Percentiles rank a stretch among this genome's conserved stretches.
These are phyloP conservation scores for Nothomitra cinnamomea DNA, from an alignment of 2,329 filamentous ascomycete genomes.

Conservation along the genomic window DNA sequence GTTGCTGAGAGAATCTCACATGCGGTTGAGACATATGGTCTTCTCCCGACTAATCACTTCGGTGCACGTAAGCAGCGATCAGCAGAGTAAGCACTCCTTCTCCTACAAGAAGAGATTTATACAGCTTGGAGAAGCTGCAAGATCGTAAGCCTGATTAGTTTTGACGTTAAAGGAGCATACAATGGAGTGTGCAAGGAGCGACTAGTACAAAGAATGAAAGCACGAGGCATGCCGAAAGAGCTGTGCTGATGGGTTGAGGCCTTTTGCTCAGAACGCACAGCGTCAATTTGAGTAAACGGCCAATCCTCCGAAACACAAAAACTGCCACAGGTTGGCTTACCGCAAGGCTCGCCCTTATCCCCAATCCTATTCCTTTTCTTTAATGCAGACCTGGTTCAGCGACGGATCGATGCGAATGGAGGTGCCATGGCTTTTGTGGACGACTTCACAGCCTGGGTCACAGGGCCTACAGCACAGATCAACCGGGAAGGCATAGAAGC, in stretches of 20 bases:
- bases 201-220: conserved; percentile 19
- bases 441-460: too few species aligned
- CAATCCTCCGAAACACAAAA: not conserved
- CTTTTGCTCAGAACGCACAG: conserved; percentile 16
- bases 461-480: too few species aligned
- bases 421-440: not conserved
- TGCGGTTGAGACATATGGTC: too few species aligned
- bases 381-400: not conserved
- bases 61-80: too few species aligned
- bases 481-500: conserved; percentile 11
- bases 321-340: too few species aligned
- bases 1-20: too few species aligned
- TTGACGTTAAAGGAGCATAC: conserved; percentile 26
- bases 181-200: conserved; percentile 24
- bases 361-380: not conserved
- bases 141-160: conserved; percentile 21
- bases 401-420: not conserved
- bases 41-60: too few species aligned
- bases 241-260: conserved; percentile 13
- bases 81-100: too few species aligned
- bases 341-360: not conserved
- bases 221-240: conserved; percentile 15
- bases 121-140: conserved; percentile 16
- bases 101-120: too few species aligned
- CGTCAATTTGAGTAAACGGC: conserved; percentile 10